These are phyloP conservation scores for Candida alai DNA, from an alignment of 805 yeast genomes.

Conservation along the genomic window DNA sequence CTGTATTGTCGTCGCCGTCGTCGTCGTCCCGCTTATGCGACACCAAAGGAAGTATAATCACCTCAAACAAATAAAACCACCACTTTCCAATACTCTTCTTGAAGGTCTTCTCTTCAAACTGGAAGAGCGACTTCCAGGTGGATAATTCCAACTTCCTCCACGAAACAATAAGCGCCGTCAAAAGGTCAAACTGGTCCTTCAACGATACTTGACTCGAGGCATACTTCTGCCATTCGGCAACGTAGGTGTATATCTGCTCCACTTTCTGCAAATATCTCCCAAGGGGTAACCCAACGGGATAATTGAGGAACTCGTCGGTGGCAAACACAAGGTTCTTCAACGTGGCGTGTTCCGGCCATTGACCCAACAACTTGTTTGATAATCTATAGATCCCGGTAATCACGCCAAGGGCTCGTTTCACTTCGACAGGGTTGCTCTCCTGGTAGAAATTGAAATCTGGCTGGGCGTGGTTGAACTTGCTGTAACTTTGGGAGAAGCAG, in stretches of 20 bases:
- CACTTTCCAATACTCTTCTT: slow-evolving; percentile 62
- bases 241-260: slow-evolving; percentile 79
- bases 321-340: slow-evolving; percentile 62
- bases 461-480: slow-evolving; percentile 7
- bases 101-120: slow-evolving; percentile 51
- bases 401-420: slow-evolving; percentile 52
- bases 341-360: slow-evolving; percentile 97
- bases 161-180: slow-evolving; percentile 69
- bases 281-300: slow-evolving; percentile 65
- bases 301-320: slow-evolving; percentile 60
- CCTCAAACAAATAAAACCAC: slow-evolving; percentile 92
- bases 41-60: slow-evolving; percentile 54
- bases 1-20: slow-evolving; percentile 8
- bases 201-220: slow-evolving; percentile 77
- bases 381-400: slow-evolving; percentile 25
- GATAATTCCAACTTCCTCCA: slow-evolving; percentile 90
- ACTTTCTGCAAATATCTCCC: slow-evolving; percentile 75
- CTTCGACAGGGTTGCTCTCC: slow-evolving; percentile 58
- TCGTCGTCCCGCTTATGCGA: slow-evolving; percentile 26
- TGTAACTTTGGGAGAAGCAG: slow-evolving; percentile 14
- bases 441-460: slow-evolving; percentile 53
- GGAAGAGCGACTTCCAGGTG: slow-evolving; percentile 78
- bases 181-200: slow-evolving; percentile 46
- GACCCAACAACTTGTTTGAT: slow-evolving; percentile 45
- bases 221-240: slow-evolving; percentile 92